These are phyloP conservation scores for Heterobasidion annosum DNA, from an alignment of 1,284 basidiomycete genomes.

Conservation along the genomic window DNA sequence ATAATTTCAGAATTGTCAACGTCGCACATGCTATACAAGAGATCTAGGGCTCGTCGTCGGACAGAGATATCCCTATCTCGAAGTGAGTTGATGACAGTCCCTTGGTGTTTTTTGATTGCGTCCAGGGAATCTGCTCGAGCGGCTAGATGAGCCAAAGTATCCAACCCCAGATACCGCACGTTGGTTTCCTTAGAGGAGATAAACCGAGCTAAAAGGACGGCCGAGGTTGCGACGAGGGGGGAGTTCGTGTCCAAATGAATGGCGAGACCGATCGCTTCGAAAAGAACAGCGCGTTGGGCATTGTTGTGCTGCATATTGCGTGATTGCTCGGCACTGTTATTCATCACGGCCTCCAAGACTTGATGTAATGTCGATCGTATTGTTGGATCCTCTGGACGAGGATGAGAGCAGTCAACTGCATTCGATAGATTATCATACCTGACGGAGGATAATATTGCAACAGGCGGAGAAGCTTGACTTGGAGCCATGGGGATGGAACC, in stretches of 20 bases:
- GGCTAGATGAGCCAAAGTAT: constrained; percentile 97
- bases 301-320: constrained; percentile 98
- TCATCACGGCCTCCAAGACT: constrained; percentile 87
- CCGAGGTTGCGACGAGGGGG: constrained; percentile 83
- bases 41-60: constrained; percentile 86
- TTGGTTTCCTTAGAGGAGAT: constrained; percentile 98
- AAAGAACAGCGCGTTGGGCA: constrained; percentile 95
- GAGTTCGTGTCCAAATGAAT: constrained; percentile 96
- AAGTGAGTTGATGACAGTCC: constrained; percentile 89
- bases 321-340: constrained; percentile 86
- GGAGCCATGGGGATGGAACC: constrained; percentile 96
- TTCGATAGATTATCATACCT: constrained; percentile 33
- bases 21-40: constrained; percentile 99
- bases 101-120: constrained; percentile 92
- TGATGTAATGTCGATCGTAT: constrained; percentile 73
- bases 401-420: not conserved
- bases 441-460: constrained; percentile 95
- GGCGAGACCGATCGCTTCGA: constrained; percentile 95
- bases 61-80: constrained; percentile 98
- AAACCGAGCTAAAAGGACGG: constrained; percentile 87
- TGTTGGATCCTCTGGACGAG: constrained; percentile 67
- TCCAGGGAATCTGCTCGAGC: constrained; percentile 86
- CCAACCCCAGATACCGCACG: constrained; percentile 94
- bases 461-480: constrained; percentile 90
- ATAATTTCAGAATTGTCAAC: constrained; percentile 90